Evolutionary conservation across 768 basidiomycete genomes (phyloP).

Genomic region (Tricholoma furcatifolium): DNA sequence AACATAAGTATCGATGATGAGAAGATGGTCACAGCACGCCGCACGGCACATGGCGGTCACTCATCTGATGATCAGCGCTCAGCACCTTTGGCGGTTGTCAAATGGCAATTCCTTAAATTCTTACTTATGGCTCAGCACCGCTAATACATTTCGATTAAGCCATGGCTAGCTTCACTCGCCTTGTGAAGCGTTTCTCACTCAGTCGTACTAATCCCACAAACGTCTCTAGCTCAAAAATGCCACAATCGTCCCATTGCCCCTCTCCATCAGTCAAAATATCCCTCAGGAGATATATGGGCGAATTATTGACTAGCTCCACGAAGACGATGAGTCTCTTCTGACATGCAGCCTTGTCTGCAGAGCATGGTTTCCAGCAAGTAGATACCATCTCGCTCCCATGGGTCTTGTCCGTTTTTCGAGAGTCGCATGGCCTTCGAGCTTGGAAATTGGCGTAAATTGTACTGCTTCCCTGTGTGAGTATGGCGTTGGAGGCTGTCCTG

Average conservation of each 20-base stretch:
- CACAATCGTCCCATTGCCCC: constrained; percentile 3
- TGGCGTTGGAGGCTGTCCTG: too few relatives aligned
- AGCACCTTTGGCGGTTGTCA: too few relatives aligned
- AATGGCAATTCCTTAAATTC: too few relatives aligned
- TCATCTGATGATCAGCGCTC: too few relatives aligned
- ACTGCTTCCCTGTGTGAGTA: constrained; percentile 11
- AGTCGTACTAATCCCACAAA: not conserved
- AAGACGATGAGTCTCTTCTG: constrained; percentile 1
- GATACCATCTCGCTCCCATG: constrained; percentile 9
- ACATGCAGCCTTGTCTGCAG: constrained; percentile 8
- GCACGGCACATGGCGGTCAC: too few relatives aligned
- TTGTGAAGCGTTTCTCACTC: constrained; percentile 8
- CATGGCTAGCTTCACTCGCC: constrained; percentile 5
- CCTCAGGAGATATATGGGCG: constrained; percentile 11
- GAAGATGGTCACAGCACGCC: too few relatives aligned
- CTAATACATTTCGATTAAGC: too few relatives aligned
- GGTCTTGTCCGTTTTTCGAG: constrained; percentile 10
- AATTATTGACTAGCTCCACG: constrained; percentile 9
- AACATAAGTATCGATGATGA: too few relatives aligned
- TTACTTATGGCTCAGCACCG: too few relatives aligned
- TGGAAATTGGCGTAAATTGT: constrained; percentile 6
- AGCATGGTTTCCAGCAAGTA: constrained; percentile 9
- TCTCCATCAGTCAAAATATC: constrained; percentile 6
- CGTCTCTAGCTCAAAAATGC: not conserved
- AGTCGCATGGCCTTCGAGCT: not conserved